phyloP scores from a whole-genome alignment of 176 grass and related monocot species.

The Oryza punctata region DNA sequence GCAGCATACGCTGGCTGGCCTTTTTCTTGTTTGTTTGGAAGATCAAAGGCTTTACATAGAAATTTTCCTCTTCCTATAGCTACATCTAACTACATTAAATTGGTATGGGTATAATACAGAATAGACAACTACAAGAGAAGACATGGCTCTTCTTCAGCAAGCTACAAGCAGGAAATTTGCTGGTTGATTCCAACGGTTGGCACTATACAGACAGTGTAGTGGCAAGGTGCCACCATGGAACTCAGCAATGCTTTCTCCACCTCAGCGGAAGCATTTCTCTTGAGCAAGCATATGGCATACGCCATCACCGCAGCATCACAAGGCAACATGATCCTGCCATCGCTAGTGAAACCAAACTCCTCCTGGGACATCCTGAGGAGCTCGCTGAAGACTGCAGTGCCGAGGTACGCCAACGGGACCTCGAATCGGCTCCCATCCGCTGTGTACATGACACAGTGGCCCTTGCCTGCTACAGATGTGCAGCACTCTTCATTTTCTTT shows the following conservation, averaged over 20 bases:
- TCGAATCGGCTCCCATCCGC: constrained; percentile 33
- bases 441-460: constrained; percentile 48
- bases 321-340: constrained; percentile 43
- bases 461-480: constrained; percentile 28
- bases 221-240: constrained; percentile 30
- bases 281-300: constrained; percentile 47
- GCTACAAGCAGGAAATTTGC: constrained; percentile 11
- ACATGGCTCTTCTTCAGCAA: neutral
- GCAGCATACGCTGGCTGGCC: neutral
- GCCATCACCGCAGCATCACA: constrained; percentile 54
- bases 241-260: constrained; percentile 51
- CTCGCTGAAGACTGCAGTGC: constrained; percentile 32
- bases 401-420: constrained; percentile 50
- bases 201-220: neutral
- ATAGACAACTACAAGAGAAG: neutral
- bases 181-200: neutral
- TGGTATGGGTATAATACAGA: neutral
- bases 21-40: neutral
- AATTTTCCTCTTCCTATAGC: neutral
- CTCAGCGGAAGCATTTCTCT: constrained; percentile 34
- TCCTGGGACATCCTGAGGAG: constrained; percentile 48
- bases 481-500: constrained; percentile 12
- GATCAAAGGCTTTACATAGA: neutral
- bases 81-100: neutral
- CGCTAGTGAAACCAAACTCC: constrained; percentile 32